Base-by-base conservation (phyloP, 78 protist species). In the Chrysochromulina tobinii region DNA sequence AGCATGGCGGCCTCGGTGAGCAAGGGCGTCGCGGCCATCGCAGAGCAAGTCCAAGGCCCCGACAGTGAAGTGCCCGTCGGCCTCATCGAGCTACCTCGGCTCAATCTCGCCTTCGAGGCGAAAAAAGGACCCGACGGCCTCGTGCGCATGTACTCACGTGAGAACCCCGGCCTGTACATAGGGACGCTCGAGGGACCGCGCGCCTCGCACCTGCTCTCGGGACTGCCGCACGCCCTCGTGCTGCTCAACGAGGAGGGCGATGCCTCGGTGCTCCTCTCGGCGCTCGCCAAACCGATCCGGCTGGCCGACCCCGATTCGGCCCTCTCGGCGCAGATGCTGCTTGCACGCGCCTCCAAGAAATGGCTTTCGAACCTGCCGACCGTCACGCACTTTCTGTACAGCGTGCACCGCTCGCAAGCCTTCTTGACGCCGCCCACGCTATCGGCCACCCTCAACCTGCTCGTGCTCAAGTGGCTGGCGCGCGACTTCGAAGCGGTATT, bases 81-180 rank as follows among this genome's bases (percentile, higher is more conserved):
- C 18, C 61, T 51, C 15, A 48, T 79, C 38, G 87, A 79, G 87
- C 58, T 79, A 64, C 87, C 87, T 25, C 61, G 87, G 64, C 87
- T 79, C 50, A 6, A 51, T 3, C 87, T 79, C 51, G 1, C n/a
- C 3, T 79, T 79, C 64, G n/a, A 3, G 23, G 87, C 87, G 27
- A 48, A 48, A 7, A 2, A 57, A 15, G 7, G 59, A 21, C 15
- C 9, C n/a, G n/a, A 18, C 25, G 61, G 64, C 15, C 2, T 5
- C 23, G 23, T 38, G 38, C 59, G 61, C 12, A 27, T 79, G 23
- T 7, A 23, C 27, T 79, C 64, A 6, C 6, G 1, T 23, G 87
- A 79, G 87, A 59, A 54, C 64, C 9, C 64, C 21, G 87, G 87
- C 18, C 25, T 79, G 20, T 11, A 1, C 38, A 5, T 79, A 0